These are phyloP conservation scores for Botrytis porri DNA, from an alignment of 2,329 filamentous ascomycete genomes.

Conservation along the genomic window DNA sequence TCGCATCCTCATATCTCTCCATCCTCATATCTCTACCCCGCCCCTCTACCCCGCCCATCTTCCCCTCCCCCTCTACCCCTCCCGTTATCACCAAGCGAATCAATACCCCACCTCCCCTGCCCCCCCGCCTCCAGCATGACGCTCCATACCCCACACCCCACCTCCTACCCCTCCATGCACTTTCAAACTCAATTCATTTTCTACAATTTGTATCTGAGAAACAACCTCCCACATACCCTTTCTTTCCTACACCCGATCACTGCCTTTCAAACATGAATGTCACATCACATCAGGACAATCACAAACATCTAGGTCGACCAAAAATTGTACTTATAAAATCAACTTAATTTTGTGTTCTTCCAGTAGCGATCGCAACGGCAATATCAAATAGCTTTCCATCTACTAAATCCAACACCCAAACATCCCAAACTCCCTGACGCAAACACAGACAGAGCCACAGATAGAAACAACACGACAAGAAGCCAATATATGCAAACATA, in stretches of 20 bases:
- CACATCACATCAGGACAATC: neutral
- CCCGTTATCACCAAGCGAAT: neutral
- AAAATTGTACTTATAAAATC: neutral
- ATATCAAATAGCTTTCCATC: neutral
- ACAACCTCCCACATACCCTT: neutral
- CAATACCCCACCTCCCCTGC: neutral
- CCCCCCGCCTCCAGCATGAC: too few species aligned
- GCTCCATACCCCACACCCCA: neutral
- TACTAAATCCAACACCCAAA: neutral
- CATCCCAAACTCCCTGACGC: neutral
- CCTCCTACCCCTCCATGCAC: neutral
- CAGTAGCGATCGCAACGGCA: neutral
- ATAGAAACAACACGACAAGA: neutral
- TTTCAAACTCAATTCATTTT: neutral
- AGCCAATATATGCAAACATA: neutral
- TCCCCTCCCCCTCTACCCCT: neutral
- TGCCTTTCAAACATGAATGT: neutral
- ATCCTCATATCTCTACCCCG: too few species aligned
- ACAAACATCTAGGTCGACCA: neutral
- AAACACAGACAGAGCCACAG: neutral
- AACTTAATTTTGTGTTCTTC: neutral
- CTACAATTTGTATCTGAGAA: neutral
- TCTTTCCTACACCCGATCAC: neutral
- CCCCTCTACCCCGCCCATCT: neutral
- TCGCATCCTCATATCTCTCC: neutral